phyloP scores from a whole-genome alignment of 139 green algal genomes.

The Penium margaritaceum region DNA sequence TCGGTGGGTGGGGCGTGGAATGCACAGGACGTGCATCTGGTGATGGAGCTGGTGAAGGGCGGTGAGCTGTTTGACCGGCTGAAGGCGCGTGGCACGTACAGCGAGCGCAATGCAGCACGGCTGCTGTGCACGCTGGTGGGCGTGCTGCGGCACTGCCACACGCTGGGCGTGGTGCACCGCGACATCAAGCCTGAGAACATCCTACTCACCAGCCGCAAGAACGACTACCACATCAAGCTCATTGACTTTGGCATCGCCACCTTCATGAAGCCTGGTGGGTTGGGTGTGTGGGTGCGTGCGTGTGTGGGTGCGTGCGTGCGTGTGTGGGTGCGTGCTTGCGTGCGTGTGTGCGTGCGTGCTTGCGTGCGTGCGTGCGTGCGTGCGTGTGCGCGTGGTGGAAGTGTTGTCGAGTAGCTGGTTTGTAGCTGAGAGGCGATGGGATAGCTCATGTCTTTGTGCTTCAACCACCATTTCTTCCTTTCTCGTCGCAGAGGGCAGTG shows the following conservation, averaged over 20 bases:
- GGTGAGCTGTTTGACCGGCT: conserved; percentile 94
- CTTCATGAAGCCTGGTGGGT: conserved; percentile 67
- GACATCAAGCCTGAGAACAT: conserved; percentile 92
- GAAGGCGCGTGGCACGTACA: conserved; percentile 61
- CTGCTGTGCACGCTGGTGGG: conserved; percentile 76
- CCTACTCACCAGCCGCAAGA: conserved; percentile 68
- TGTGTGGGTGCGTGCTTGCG: background rate
- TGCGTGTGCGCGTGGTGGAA: background rate
- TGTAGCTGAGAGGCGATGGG: no score
- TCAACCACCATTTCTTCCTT: no score
- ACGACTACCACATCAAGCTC: conserved; percentile 69
- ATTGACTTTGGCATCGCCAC: conserved; percentile 85
- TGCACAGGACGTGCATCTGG: conserved; percentile 45
- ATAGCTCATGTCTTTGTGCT: no score
- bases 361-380: background rate
- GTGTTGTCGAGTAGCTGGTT: background rate
- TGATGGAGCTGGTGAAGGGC: conserved; percentile 80
- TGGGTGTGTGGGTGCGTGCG: background rate
- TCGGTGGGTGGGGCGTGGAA: background rate
- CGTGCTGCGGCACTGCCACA: conserved; percentile 83
- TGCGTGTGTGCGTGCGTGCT: background rate
- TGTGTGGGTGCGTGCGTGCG: background rate
- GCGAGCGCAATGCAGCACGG: conserved; percentile 71
- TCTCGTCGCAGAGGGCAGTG: no score
- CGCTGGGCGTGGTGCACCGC: conserved; percentile 80